Conservation (phyloP, 768 basidiomycete species). For the Boletus patriciae region DNA sequence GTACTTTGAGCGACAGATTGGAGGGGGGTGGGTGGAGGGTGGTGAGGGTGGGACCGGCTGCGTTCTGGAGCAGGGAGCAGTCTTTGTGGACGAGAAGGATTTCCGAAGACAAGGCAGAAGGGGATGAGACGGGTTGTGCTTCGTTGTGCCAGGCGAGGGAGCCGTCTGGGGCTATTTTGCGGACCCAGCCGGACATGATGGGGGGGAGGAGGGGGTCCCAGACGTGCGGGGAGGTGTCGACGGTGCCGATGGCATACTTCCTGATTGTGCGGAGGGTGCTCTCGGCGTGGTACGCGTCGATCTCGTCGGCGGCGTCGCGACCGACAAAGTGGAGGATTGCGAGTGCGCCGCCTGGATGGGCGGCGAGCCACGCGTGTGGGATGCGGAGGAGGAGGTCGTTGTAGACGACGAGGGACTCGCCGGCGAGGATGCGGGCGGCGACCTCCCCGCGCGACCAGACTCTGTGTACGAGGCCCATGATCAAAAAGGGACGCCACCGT, state of each 20-base stretch:
- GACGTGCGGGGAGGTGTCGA: constrained; percentile 48
- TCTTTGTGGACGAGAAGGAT: constrained; percentile 61
- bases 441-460: constrained; percentile 55
- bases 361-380: constrained; percentile 71
- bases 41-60: constrained; percentile 41
- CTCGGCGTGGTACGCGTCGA: constrained; percentile 84
- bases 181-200: constrained; percentile 80
- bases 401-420: constrained; percentile 77
- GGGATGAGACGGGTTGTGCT: constrained; percentile 44
- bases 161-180: constrained; percentile 48
- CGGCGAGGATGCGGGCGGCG: constrained; percentile 68
- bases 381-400: constrained; percentile 61
- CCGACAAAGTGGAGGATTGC: constrained; percentile 94
- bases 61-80: constrained; percentile 18
- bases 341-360: constrained; percentile 88
- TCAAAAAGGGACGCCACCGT: background rate
- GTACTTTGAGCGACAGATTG: constrained; percentile 52
- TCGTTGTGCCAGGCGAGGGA: constrained; percentile 60
- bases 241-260: constrained; percentile 65
- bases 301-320: constrained; percentile 92
- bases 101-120: constrained; percentile 45
- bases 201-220: constrained; percentile 88
- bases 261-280: constrained; percentile 30
- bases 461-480: constrained; percentile 34
- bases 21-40: constrained; percentile 56